Evolutionary conservation across 495 filamentous ascomycete genomes (phyloP), one percentile per base, ranked within the genome.

Genomic region (Aspergillus taichungensis): DNA sequence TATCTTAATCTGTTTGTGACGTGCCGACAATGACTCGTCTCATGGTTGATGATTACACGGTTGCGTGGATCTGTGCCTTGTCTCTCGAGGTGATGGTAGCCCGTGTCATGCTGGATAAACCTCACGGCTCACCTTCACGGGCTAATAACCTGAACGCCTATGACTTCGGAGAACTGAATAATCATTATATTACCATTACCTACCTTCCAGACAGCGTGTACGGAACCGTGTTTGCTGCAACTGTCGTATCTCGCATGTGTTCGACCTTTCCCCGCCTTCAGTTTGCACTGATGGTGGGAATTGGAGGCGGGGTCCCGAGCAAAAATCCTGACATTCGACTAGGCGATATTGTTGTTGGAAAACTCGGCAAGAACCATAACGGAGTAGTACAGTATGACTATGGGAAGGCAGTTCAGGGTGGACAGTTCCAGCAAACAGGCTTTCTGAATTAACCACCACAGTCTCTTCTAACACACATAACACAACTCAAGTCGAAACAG

Each of bases 41-140:
- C 13, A 50, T 30, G 44, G 50, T 49, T 34, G 53, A 62, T 34
- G 62, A 68, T 13, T 79, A 76, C 48, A 71, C 59, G 0, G 57
- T 79, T 2, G 73, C 64, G 30, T 73, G 69, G 67, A 65, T 78
- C 28, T 74, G 62, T 40, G 67, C 71, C 1, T 46, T 76, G 6
- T 34, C 43, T 2, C 34, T 43, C 0, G 72, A 76, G 45, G 28
- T 51, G 6, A 50, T 62, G 11, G 72, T 71, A 0, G 72, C 66
- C 2, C 33, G 24, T 24, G 46, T 35, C 5, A 61, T 69, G 47
- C 56, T 77, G 6, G 67, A 78, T 38, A 54, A 64, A 46, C 45
- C 55, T 24, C 61, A 74, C 50, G 27, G 7, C 33, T 40, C 40
- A 62, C 49, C 38, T 64, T 61, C 33, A 34, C 30, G 36, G 33